phyloP scores from a whole-genome alignment of 495 filamentous ascomycete genomes.

The Penicillium arizonense region DNA sequence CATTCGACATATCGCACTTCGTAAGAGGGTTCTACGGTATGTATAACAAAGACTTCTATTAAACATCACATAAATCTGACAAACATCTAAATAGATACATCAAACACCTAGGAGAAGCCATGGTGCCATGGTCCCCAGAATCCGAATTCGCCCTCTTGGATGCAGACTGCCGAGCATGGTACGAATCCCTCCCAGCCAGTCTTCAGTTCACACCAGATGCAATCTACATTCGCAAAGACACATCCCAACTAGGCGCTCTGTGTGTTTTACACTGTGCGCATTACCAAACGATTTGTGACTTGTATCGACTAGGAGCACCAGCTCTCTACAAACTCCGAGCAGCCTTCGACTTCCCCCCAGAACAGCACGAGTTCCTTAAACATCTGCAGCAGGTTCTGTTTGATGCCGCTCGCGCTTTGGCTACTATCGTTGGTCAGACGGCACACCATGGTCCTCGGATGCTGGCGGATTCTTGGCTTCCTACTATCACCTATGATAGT shows the following conservation, averaged over 20 bases:
- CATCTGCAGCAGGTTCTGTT: slow-evolving; percentile 25
- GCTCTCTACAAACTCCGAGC: slow-evolving; percentile 31
- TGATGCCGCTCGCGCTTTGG: slow-evolving; percentile 25
- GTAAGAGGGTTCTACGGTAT: slow-evolving; percentile 26
- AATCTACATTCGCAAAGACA: slow-evolving; percentile 33
- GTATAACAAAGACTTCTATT: not conserved
- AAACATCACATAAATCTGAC: not conserved
- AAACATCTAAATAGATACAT: slow-evolving; percentile 19
- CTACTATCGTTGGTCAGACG: slow-evolving; percentile 28
- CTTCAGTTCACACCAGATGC: slow-evolving; percentile 26
- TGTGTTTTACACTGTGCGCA: slow-evolving; percentile 30
- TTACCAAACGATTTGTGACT: slow-evolving; percentile 31
- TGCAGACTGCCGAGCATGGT: slow-evolving; percentile 26
- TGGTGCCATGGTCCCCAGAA: slow-evolving; percentile 26
- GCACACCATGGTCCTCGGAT: slow-evolving; percentile 22
- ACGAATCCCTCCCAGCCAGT: slow-evolving; percentile 27
- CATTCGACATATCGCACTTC: slow-evolving; percentile 29
- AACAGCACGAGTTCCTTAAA: slow-evolving; percentile 21
- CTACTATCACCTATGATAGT: slow-evolving; percentile 33
- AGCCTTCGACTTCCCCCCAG: slow-evolving; percentile 30
- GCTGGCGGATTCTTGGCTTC: slow-evolving; percentile 35
- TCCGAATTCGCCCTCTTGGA: slow-evolving; percentile 29
- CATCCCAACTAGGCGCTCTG: slow-evolving; percentile 29
- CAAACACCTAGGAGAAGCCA: slow-evolving; percentile 30
- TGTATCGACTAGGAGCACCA: slow-evolving; percentile 32